A percentile compares a stretch with the other conserved stretches of the same genome.
Conservation (phyloP, 371 early-diverging fungal species). For the Syncephalastrum racemosum region DNA sequence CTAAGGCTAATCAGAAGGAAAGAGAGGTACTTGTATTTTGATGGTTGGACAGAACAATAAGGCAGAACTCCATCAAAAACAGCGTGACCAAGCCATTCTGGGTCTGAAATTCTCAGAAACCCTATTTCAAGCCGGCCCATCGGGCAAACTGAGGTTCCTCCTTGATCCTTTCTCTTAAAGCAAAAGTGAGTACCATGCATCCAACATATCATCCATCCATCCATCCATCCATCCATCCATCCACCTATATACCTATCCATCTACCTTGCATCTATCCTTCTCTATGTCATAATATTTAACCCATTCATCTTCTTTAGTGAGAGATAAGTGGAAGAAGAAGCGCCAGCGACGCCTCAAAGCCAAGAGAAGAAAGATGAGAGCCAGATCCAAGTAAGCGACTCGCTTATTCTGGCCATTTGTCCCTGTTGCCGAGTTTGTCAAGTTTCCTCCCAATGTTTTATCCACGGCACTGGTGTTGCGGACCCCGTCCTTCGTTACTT, state of each 20-base stretch:
- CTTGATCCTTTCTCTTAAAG: constrained; percentile 7
- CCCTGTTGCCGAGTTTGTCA: too few species aligned
- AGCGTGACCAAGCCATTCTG: neutral
- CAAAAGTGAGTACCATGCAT: constrained; percentile 10
- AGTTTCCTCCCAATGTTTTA: too few species aligned
- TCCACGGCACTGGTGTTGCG: constrained; percentile 3
- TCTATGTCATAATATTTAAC: too few species aligned
- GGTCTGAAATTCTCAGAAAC: neutral
- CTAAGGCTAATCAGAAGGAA: neutral
- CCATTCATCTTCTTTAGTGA: constrained; percentile 24
- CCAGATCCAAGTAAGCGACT: constrained; percentile 33
- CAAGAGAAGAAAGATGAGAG: constrained; percentile 44
- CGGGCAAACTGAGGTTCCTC: neutral
- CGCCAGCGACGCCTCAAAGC: constrained; percentile 40
- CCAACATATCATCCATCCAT: constrained; percentile 15
- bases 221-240: constrained; percentile 20
- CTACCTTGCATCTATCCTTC: too few species aligned
- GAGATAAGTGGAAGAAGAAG: constrained; percentile 43
- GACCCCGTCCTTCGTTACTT: constrained; percentile 2
- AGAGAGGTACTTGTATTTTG: neutral
- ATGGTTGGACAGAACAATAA: too few species aligned
- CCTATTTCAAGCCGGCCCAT: neutral
- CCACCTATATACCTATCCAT: too few species aligned
- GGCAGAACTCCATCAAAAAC: neutral
- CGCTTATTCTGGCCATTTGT: neutral